Base-by-base conservation (phyloP, 768 basidiomycete species). In the Russula brevipes region DNA sequence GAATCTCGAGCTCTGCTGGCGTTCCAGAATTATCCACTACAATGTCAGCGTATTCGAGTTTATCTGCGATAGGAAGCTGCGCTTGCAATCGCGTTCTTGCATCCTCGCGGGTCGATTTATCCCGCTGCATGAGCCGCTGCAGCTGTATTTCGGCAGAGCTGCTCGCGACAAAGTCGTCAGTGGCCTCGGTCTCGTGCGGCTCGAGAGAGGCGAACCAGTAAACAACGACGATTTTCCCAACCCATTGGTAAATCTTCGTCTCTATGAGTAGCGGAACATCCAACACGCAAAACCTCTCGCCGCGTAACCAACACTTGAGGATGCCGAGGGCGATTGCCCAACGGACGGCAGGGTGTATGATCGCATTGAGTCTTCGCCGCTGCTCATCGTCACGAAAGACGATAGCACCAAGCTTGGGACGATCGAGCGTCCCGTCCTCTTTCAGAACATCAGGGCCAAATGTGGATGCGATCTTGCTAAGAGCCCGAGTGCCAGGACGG, bases 191-290 rank as follows among this genome's bases (percentile, higher is more conserved):
- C 3, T 8, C 17, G 17, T 17, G 35, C n/a, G 51, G 24, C 3
- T 38, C 9, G 24, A 56, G 53, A 19, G 30, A 19, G 76, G 31
- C 82, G 54, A 58, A 97, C 96, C 94, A 97, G 71, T 93, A 95
- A 5, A 97, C 94, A 10, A 99, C 87, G 3, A 94, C 80, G 30
- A 98, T 85, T 65, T 82, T 81, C 4, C 87, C 94, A 50, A 94
- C 88, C 81, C 83, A 88, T 70, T 81, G 84, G 84, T 88, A 93
- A 42, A 98, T 71, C 2, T 87, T 87, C 0, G 89, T 86, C 72
- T 99, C 97, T 60, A 99, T 87, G 60, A 99, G 77, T 55, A 98
- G 75, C 38, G 97, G 97, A 5, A 97, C 90, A 73, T 98, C 97
- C 67, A 98, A 74, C 2, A 98, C 80, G 65, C 88, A 91, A 44